A percentile compares a stretch with the other conserved stretches of the same genome.
Evolutionary conservation across 2,329 filamentous ascomycete species (phyloP).

Genomic region (Aureobasidium vineae): DNA sequence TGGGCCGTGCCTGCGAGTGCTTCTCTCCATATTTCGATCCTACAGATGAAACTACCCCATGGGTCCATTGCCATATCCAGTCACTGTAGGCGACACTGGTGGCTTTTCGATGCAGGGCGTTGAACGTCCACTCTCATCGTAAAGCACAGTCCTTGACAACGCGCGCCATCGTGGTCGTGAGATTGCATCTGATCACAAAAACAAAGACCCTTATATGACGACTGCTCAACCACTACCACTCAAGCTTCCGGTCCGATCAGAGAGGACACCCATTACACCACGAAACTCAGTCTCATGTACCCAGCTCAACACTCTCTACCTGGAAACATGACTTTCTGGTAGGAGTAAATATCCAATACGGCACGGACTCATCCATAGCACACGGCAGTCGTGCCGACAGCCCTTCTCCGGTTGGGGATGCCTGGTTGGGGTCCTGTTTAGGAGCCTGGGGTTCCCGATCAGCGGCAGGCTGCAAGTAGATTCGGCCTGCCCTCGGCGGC

Average conservation of each 20-base stretch:
- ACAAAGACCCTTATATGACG: neutral
- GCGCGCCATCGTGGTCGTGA: neutral
- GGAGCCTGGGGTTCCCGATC: slow-evolving; percentile 16
- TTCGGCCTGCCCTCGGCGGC: slow-evolving; percentile 25
- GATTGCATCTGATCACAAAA: neutral
- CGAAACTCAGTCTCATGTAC: neutral
- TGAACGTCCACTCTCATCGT: neutral
- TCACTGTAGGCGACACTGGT: slow-evolving; percentile 1
- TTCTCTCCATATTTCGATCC: neutral
- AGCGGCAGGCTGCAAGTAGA: slow-evolving; percentile 6
- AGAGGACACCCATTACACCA: neutral
- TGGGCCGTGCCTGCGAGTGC: neutral
- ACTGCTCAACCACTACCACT: slow-evolving; percentile 1
- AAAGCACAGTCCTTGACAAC: slow-evolving; percentile 9
- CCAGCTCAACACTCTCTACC: slow-evolving; percentile 10
- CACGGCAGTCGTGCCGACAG: slow-evolving; percentile 10
- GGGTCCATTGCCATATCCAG: neutral
- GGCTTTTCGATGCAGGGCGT: neutral
- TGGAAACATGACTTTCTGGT: neutral
- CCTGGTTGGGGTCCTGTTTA: neutral
- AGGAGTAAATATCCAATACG: neutral
- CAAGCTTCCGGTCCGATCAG: slow-evolving; percentile 2
- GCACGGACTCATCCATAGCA: slow-evolving; percentile 7
- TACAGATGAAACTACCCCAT: slow-evolving; percentile 4
- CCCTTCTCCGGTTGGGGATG: slow-evolving; percentile 21